Evolutionary conservation across 495 filamentous ascomycete species (phyloP).

Genomic region (Xylaria castorea): DNA sequence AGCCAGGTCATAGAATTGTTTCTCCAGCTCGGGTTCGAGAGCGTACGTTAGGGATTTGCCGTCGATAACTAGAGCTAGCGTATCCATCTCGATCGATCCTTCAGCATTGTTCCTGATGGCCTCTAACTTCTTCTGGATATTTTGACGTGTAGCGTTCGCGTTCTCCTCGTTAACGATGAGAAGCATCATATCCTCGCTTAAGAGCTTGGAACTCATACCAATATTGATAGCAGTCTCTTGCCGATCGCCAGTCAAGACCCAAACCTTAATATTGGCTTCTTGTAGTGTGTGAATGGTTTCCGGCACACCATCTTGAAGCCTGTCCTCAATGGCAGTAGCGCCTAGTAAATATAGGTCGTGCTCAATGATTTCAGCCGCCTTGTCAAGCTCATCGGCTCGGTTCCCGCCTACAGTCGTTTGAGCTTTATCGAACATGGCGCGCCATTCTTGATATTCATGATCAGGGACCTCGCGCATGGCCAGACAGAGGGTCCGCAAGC

Average conservation of each 20-base stretch:
- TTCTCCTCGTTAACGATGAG: constrained; percentile 94
- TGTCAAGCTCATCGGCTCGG: constrained; percentile 93
- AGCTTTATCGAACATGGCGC: constrained; percentile 84
- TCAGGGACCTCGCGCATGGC: constrained; percentile 95
- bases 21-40: constrained; percentile 92
- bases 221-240: constrained; percentile 99
- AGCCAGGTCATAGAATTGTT: constrained; percentile 89
- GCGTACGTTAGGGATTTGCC: constrained; percentile 94
- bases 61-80: constrained; percentile 94
- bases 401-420: constrained; percentile 90
- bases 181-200: constrained; percentile 98
- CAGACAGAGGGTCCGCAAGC: constrained; percentile 91
- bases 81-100: constrained; percentile 78
- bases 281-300: constrained; percentile 99
- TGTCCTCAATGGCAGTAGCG: constrained; percentile 97
- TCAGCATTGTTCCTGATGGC: constrained; percentile 80
- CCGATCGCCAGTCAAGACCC: constrained; percentile 97
- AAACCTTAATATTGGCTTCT: constrained; percentile 96
- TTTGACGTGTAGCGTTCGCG: constrained; percentile 76
- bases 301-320: constrained; percentile 95
- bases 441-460: constrained; percentile 89
- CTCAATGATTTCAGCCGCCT: constrained; percentile 95
- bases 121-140: constrained; percentile 88
- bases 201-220: constrained; percentile 98
- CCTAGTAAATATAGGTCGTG: constrained; percentile 89